phyloP scores from a whole-genome alignment of 2,329 filamentous ascomycete species.

The Phoma herbarum region DNA sequence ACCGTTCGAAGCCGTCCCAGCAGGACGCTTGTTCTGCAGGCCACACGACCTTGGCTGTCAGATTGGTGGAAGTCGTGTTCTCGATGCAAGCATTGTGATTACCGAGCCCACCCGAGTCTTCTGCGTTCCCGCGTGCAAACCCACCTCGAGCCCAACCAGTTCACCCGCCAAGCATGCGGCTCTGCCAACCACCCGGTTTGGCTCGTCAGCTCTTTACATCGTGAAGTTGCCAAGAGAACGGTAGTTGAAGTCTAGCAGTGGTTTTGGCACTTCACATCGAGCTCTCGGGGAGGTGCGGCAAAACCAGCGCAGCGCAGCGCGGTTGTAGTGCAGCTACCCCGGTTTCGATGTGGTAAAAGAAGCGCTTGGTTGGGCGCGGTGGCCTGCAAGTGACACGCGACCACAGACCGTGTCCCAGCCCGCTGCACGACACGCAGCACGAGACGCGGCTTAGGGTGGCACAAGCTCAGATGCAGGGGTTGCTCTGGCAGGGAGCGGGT shows the following conservation, averaged over 20 bases:
- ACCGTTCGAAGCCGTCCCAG: slow-evolving; percentile 7
- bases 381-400: slow-evolving; percentile 17
- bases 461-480: slow-evolving; percentile 16
- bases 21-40: slow-evolving; percentile 17
- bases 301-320: not conserved
- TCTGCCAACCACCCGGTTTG: slow-evolving; percentile 12
- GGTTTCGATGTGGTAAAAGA: slow-evolving; percentile 23
- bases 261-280: not conserved
- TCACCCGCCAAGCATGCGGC: slow-evolving; percentile 14
- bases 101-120: slow-evolving; percentile 19
- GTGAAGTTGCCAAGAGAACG: slow-evolving; percentile 9
- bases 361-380: slow-evolving; percentile 11
- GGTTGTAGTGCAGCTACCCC: slow-evolving; percentile 12
- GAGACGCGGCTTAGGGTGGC: slow-evolving; percentile 15
- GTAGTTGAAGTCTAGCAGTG: not conserved
- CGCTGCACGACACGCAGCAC: slow-evolving; percentile 22
- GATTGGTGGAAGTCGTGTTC: slow-evolving; percentile 10
- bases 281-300: slow-evolving; percentile 17
- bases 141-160: not conserved
- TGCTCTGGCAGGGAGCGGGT: slow-evolving; percentile 14
- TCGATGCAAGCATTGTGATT: slow-evolving; percentile 7
- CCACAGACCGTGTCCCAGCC: slow-evolving; percentile 18
- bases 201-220: not conserved
- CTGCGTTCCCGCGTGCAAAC: slow-evolving; percentile 9
- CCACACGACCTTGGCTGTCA: slow-evolving; percentile 12